Percentiles rank a stretch among this genome's conserved stretches.
These are phyloP conservation scores for Fusarium sp. DNA, from an alignment of 2,329 filamentous ascomycete species.

Conservation along the genomic window DNA sequence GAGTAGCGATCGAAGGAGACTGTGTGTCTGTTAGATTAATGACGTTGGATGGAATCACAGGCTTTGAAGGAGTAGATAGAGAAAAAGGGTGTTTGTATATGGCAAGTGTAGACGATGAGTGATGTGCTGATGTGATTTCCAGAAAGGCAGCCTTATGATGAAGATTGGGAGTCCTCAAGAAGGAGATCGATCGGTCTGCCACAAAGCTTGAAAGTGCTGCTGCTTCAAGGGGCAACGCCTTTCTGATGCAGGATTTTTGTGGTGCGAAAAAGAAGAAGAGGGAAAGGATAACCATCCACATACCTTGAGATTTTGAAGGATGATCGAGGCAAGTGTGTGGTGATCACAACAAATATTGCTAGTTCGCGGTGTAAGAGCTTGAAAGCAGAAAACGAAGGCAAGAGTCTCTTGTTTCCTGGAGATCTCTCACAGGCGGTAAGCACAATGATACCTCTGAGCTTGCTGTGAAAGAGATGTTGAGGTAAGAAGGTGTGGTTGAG, in stretches of 20 bases:
- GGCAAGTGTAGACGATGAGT: not conserved
- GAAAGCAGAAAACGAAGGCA: not conserved
- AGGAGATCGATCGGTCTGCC: not conserved
- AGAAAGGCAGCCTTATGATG: not conserved
- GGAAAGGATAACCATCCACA: not conserved
- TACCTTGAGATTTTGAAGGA: slow-evolving; percentile 17
- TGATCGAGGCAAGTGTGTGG: not conserved
- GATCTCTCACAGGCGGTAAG: not conserved
- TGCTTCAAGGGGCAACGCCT: not conserved
- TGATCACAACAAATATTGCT: not conserved
- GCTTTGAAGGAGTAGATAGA: not conserved
- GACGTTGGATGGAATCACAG: not conserved
- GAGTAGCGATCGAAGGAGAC: not conserved
- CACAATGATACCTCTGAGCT: not conserved
- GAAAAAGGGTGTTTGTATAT: not conserved
- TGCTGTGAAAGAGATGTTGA: slow-evolving; percentile 3
- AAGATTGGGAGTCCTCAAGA: not conserved
- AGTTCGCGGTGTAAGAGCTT: not conserved
- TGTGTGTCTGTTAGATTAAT: slow-evolving; percentile 1
- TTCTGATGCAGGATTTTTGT: not conserved
- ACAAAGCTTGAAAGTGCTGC: not conserved
- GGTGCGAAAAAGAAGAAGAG: not conserved
- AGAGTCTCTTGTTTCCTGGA: not conserved
- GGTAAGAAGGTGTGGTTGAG: slow-evolving; percentile 21
- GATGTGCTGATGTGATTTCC: not conserved